phyloP scores from a whole-genome alignment of 768 basidiomycete species.

The Mrakia frigida region DNA sequence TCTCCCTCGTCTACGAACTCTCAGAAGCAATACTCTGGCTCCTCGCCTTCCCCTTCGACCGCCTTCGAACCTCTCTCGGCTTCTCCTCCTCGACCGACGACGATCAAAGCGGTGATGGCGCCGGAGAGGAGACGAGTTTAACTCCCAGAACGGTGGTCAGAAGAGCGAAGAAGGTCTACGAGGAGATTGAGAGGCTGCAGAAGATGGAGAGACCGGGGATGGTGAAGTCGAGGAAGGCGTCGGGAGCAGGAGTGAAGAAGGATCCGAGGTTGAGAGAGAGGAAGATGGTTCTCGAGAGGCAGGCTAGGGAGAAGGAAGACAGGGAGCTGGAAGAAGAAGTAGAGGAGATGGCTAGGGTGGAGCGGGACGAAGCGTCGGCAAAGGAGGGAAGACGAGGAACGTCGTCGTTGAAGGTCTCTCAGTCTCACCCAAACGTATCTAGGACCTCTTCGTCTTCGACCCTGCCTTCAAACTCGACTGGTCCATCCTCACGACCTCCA shows the following conservation, averaged over 20 bases:
- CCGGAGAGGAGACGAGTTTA: not conserved
- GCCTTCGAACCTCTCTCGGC: not conserved
- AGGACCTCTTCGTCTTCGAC: not conserved
- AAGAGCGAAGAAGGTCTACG: not conserved
- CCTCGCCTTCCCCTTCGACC: not conserved
- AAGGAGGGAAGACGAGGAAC: not conserved
- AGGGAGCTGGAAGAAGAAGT: not conserved
- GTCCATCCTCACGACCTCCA: not conserved
- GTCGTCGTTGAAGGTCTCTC: not conserved
- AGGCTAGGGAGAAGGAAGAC: not conserved
- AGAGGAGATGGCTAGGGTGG: conserved; percentile 5
- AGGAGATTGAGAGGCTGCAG: conserved; percentile 1
- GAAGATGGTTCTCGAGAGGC: conserved; percentile 14
- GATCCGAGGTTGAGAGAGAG: conserved; percentile 12
- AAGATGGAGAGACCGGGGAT: not conserved
- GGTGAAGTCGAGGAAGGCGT: not conserved
- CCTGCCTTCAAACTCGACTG: not conserved
- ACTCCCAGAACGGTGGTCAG: not conserved
- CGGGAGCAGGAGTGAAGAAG: not conserved
- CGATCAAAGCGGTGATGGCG: not conserved
- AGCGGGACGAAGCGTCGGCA: not conserved
- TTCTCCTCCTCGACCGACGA: not conserved
- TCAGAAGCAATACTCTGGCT: not conserved
- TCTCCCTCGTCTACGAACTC: conserved; percentile 29
- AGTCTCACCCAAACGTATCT: not conserved